A percentile compares a stretch with the other conserved stretches of the same genome.
These are phyloP conservation scores for Iodosphaeria phyllophila DNA, from an alignment of 2,329 filamentous ascomycete genomes.

Conservation along the genomic window DNA sequence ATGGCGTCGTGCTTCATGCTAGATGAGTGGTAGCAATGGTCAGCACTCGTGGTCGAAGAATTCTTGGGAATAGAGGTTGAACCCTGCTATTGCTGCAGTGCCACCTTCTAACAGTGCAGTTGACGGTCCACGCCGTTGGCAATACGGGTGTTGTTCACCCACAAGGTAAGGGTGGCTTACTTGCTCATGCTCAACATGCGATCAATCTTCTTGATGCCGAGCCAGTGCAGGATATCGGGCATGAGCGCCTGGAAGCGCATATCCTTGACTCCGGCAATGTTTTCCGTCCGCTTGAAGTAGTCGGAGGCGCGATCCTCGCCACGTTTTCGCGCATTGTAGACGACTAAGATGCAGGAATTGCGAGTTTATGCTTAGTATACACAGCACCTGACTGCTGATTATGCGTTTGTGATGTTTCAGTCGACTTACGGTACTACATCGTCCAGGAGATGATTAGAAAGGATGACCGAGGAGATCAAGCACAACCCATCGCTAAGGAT, in stretches of 20 bases:
- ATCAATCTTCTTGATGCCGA: constrained; percentile 97
- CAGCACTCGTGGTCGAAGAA: background rate
- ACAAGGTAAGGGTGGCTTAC: constrained; percentile 25
- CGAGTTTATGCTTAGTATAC: constrained; percentile 8
- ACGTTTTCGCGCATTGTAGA: constrained; percentile 67
- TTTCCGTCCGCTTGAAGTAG: constrained; percentile 95
- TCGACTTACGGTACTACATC: too few species aligned
- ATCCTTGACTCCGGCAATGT: constrained; percentile 88
- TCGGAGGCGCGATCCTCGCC: constrained; percentile 67
- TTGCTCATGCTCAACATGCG: constrained; percentile 98
- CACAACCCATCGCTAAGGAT: too few species aligned
- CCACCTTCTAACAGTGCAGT: too few species aligned
- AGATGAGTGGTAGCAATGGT: constrained; percentile 6
- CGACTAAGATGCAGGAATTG: constrained; percentile 21
- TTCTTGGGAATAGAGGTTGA: too few species aligned
- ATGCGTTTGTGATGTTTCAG: too few species aligned
- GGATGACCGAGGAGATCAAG: too few species aligned
- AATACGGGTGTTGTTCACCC: too few species aligned
- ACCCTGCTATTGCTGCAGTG: too few species aligned
- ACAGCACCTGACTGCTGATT: too few species aligned
- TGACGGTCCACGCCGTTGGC: too few species aligned
- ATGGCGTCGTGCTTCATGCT: constrained; percentile 88
- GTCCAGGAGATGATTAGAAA: too few species aligned
- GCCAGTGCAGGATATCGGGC: constrained; percentile 95
- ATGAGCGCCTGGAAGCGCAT: constrained; percentile 98